Evolutionary conservation across 176 grass and related monocot species (phyloP), one percentile per base, ranked within the genome.

Genomic region (Bolboschoenus planiculmis): DNA sequence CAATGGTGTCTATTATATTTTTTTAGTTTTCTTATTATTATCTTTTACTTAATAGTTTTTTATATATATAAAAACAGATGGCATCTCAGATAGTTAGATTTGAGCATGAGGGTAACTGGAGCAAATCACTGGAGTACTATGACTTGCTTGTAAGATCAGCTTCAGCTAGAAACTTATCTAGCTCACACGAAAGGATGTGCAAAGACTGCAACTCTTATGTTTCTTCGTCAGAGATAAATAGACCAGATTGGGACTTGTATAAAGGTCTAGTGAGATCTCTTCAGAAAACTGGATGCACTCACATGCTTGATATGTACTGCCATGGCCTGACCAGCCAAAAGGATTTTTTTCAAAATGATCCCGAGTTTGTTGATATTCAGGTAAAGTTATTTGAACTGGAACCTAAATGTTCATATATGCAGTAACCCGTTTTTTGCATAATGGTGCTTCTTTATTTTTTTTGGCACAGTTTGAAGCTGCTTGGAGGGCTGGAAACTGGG

Each of bases 201-300:
- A 53, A 87, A 86, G 56, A 34, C 8, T 35, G 42, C 27, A 44
- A 86, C 77, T 89, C 87, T 29, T 73, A 73, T n/a, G 27, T 20
- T 3, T 26, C 21, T 90, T 89, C 54, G 84, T 56, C 80, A 72
- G 85, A 83, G 56, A 89, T 85, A 82, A 92, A 83, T 53, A 78
- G 39, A 21, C 55, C 78, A 81, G 86, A 89, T 78, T 94, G 91
- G 90, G 86, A 97, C 87, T 88, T 87, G 74, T 85, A 94, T 79
- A 97, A 97, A 92, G 94, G 90, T 80, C 81, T 97, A 68, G 88
- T 94, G 92, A 97, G 83, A 79, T 97, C 94, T 53, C 90, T 97
- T 88, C 94, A 97, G 90, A 97, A 90, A 87, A 97, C 94, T 85
- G 94, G 94, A 85, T 97, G 94, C 86, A 89, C 91, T 83, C 94